phyloP scores from a whole-genome alignment of 1,139 yeast genomes.

The Sugiyamaella novakii region DNA sequence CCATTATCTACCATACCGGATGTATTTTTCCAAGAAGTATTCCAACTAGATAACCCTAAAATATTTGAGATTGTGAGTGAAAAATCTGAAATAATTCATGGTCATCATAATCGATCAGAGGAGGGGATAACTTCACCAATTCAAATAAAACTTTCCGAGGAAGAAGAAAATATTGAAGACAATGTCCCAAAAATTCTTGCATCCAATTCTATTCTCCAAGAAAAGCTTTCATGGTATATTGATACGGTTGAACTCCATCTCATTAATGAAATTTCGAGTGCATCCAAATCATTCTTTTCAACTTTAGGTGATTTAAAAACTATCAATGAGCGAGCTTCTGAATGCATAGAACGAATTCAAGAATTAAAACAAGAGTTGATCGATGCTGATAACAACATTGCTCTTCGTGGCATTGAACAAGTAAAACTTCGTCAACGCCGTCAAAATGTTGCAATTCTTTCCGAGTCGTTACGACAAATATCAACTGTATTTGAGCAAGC shows the following conservation, averaged over 20 bases:
- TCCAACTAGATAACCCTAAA: slow-evolving; percentile 86
- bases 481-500: slow-evolving; percentile 25
- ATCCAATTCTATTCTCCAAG: slow-evolving; percentile 67
- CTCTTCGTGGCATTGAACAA: slow-evolving; percentile 56
- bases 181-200: slow-evolving; percentile 39
- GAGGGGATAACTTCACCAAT: slow-evolving; percentile 10
- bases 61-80: slow-evolving; percentile 74
- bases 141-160: slow-evolving; percentile 5
- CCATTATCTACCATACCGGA: slow-evolving; percentile 57
- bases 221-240: slow-evolving; percentile 75
- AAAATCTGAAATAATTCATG: slow-evolving; percentile 45
- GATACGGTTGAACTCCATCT: slow-evolving; percentile 83
- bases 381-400: slow-evolving; percentile 52
- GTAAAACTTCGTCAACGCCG: slow-evolving; percentile 56
- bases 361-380: slow-evolving; percentile 45
- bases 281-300: slow-evolving; percentile 80
- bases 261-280: slow-evolving; percentile 78
- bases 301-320: slow-evolving; percentile 76
- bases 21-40: slow-evolving; percentile 66
- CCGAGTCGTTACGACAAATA: slow-evolving; percentile 65
- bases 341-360: slow-evolving; percentile 54
- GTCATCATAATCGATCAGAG: slow-evolving; percentile 8
- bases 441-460: slow-evolving; percentile 62
- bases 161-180: slow-evolving; percentile 24
- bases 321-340: slow-evolving; percentile 59